phyloP scores from a whole-genome alignment of 139 green algal genomes.

The Chlamydomonas urium region DNA sequence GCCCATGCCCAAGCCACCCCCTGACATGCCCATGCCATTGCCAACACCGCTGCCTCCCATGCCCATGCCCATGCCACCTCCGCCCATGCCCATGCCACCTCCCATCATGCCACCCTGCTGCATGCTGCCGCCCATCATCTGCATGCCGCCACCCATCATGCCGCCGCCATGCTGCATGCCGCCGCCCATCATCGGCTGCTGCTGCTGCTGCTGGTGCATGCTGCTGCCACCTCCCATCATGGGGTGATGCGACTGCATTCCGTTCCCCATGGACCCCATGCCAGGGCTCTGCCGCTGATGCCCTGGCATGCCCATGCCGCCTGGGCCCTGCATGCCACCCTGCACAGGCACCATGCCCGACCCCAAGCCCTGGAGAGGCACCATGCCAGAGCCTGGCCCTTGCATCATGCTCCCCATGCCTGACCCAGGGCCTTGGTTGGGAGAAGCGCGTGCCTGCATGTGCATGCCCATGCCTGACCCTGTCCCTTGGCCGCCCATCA shows the following conservation, averaged over 20 bases:
- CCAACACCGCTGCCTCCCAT: too few species aligned
- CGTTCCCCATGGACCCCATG: neutral
- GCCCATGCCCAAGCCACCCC: too few species aligned
- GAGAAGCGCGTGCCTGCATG: neutral
- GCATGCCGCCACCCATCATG: too few species aligned
- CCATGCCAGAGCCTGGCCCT: slow-evolving; percentile 14
- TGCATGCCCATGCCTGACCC: neutral
- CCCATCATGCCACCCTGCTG: too few species aligned
- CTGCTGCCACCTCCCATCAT: neutral
- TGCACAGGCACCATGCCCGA: neutral
- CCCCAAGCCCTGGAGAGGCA: neutral
- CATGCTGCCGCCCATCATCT: too few species aligned
- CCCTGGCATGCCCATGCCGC: neutral
- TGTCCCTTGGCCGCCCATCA: neutral
- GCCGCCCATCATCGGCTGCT: neutral
- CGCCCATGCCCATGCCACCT: too few species aligned
- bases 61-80: too few species aligned
- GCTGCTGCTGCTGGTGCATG: neutral
- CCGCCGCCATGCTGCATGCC: too few species aligned
- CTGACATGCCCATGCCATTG: too few species aligned
- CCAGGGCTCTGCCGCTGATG: neutral
- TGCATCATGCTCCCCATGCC: too few species aligned
- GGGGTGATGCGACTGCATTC: neutral
- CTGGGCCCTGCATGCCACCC: too few species aligned
- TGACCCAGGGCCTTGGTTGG: neutral